A percentile compares a stretch with the other conserved stretches of the same genome.
Conservation (phyloP, 345 rosid species). For the Sonneratia caseolaris region DNA sequence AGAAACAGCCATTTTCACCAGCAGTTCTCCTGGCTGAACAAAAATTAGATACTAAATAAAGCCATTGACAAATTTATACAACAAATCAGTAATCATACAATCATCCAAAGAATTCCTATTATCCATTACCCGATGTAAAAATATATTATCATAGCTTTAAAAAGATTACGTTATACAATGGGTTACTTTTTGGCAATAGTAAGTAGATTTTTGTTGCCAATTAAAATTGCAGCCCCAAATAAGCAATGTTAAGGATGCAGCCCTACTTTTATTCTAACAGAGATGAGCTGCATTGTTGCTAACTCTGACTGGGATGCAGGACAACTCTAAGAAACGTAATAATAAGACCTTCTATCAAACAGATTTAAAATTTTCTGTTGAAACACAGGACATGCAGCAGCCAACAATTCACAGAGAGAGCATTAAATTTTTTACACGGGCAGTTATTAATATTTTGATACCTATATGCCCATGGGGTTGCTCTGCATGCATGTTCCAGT, state of each 20-base stretch:
- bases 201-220: neutral
- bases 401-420: neutral
- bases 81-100: neutral
- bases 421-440: neutral
- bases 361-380: neutral
- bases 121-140: neutral
- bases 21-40: conserved; percentile 40
- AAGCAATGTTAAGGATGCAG: neutral
- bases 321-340: neutral
- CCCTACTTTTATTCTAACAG: neutral
- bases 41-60: conserved; percentile 1
- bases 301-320: neutral
- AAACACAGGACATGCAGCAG: neutral
- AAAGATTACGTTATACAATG: neutral
- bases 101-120: neutral
- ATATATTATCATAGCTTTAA: neutral
- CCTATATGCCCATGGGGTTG: conserved; percentile 44
- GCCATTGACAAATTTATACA: neutral
- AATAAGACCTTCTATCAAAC: neutral
- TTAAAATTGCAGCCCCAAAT: neutral
- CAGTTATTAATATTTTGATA: conserved; percentile 12
- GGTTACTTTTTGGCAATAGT: too few relatives aligned
- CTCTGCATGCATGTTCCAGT: conserved; percentile 55
- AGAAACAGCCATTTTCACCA: conserved; percentile 38
- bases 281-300: neutral